phyloP scores from a whole-genome alignment of 139 green algal species.

The Chlamydomonas sp. region DNA sequence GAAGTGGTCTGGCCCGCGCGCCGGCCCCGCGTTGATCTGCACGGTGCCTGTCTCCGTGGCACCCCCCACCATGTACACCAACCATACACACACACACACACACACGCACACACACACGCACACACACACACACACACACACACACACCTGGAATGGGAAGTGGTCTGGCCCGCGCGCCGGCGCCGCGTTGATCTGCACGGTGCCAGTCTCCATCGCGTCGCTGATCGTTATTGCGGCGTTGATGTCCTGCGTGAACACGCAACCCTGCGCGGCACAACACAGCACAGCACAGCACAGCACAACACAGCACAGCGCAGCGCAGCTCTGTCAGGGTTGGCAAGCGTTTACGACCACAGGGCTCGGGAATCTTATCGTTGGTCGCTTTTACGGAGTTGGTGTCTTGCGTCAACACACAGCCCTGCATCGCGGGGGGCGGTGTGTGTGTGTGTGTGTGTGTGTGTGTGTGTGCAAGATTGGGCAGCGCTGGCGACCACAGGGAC shows the following conservation, averaged over 20 bases:
- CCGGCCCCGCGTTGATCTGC: conserved; percentile 83
- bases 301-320: too few relatives aligned
- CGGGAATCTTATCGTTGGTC: too few relatives aligned
- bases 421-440: too few relatives aligned
- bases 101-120: not conserved
- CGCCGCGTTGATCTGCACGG: conserved; percentile 85
- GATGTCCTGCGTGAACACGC: conserved; percentile 88
- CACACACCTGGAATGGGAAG: conserved; percentile 83
- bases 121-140: not conserved
- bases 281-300: too few relatives aligned
- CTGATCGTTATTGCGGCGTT: conserved; percentile 77
- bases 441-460: too few relatives aligned
- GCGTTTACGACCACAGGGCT: too few relatives aligned
- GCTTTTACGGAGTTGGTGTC: too few relatives aligned
- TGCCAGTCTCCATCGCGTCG: conserved; percentile 92
- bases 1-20: conserved; percentile 83
- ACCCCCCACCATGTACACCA: not conserved
- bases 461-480: too few relatives aligned
- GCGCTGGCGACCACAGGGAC: too few relatives aligned
- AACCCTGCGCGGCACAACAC: too few relatives aligned
- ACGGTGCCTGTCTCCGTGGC: conserved; percentile 74
- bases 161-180: conserved; percentile 83
- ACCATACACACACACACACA: not conserved
- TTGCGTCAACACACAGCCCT: too few relatives aligned
- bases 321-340: too few relatives aligned